These are phyloP conservation scores for Trematosphaeria pertusa DNA, from an alignment of 2,329 filamentous ascomycete species.

Conservation along the genomic window DNA sequence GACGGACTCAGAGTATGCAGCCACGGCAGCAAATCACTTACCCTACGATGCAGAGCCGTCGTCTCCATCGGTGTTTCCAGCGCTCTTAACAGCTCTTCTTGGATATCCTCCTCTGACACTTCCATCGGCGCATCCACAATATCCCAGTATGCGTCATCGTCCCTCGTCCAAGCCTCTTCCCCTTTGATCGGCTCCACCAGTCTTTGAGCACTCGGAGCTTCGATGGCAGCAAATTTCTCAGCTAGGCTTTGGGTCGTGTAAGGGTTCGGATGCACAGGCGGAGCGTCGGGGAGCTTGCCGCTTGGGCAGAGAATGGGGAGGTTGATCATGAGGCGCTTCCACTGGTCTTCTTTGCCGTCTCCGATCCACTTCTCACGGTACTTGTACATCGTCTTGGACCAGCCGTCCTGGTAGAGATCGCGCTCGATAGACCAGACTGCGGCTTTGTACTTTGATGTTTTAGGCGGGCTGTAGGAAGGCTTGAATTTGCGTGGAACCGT, in stretches of 20 bases:
- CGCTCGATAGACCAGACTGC: conserved; percentile 21
- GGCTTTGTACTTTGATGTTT: conserved; percentile 10
- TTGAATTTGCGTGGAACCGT: conserved; percentile 10
- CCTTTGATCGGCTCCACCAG: conserved; percentile 19
- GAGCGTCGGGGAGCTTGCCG: conserved; percentile 26
- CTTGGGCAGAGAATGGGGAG: conserved; percentile 25
- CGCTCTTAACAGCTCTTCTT: neutral
- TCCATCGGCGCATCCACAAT: conserved; percentile 15
- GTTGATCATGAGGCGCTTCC: conserved; percentile 17
- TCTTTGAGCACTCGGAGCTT: conserved; percentile 8
- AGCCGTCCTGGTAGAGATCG: conserved; percentile 23
- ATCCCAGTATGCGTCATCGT: conserved; percentile 33
- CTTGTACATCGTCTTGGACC: conserved; percentile 12
- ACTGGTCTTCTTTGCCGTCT: conserved; percentile 20
- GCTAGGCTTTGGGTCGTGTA: conserved; percentile 20
- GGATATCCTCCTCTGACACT: neutral
- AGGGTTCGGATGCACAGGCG: conserved; percentile 19
- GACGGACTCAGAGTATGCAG: conserved; percentile 2
- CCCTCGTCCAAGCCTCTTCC: conserved; percentile 34
- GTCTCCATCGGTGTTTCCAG: neutral
- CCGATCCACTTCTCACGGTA: conserved; percentile 14
- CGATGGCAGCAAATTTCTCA: conserved; percentile 28
- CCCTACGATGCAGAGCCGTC: conserved; percentile 9
- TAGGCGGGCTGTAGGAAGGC: neutral
- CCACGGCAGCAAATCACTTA: conserved; percentile 16